These are phyloP conservation scores for Cinnamomum micranthum DNA, from an alignment of 164 flowering plant species.

Conservation along the genomic window DNA sequence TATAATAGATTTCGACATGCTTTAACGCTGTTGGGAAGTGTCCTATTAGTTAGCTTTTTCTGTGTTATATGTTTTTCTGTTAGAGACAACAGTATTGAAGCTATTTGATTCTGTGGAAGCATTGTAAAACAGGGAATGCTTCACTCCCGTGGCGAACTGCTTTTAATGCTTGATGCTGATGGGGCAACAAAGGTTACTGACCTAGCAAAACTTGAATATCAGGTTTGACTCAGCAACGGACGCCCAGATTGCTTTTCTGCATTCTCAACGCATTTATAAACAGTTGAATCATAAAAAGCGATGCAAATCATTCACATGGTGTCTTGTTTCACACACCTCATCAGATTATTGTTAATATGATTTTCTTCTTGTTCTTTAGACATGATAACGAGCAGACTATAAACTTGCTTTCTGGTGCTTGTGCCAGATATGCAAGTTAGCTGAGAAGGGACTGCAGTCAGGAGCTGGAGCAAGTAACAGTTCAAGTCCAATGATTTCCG, in stretches of 20 bases:
- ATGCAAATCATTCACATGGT: neutral
- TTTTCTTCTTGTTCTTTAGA: neutral
- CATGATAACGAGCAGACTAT: neutral
- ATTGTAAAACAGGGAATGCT: slow-evolving; percentile 95
- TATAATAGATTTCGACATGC: neutral
- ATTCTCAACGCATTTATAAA: neutral
- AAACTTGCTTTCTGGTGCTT: neutral
- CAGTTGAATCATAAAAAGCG: neutral
- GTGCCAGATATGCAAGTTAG: slow-evolving; percentile 61
- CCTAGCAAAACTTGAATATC: slow-evolving; percentile 84
- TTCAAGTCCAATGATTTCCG: slow-evolving; percentile 51
- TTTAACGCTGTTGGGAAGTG: too few relatives aligned
- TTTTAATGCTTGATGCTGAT: slow-evolving; percentile 99
- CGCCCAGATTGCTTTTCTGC: neutral
- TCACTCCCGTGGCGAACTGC: slow-evolving; percentile 92
- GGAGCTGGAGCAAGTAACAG: slow-evolving; percentile 32
- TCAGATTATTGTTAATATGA: neutral
- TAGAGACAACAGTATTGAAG: slow-evolving; percentile 32
- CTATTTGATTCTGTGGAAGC: slow-evolving; percentile 60
- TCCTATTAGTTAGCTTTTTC: too few relatives aligned
- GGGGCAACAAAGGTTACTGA: slow-evolving; percentile 94
- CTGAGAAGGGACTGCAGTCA: slow-evolving; percentile 39
- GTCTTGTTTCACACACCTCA: neutral
- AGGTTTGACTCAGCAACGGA: slow-evolving; percentile 40
- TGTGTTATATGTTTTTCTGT: neutral